phyloP scores from a whole-genome alignment of 73 alveolate genomes.

The Tetrahymena elliotti region DNA sequence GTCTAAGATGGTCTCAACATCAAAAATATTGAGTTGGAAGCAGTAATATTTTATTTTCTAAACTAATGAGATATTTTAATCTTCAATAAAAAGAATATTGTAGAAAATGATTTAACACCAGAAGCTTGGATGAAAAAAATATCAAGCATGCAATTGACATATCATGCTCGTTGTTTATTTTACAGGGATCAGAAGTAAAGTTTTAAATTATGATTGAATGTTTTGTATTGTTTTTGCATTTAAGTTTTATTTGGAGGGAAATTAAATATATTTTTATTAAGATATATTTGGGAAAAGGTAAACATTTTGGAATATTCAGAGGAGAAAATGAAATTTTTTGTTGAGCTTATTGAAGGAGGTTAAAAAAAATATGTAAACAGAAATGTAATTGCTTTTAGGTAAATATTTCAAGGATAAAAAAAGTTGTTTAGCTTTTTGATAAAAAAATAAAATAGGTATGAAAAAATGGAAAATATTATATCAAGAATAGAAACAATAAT shows the following conservation, averaged over 20 bases:
- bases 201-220: not conserved
- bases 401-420: not conserved
- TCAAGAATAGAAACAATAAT: not conserved
- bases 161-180: not conserved
- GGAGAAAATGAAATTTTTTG: not conserved
- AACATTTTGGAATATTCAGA: not conserved
- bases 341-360: not conserved
- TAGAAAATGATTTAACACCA: not conserved
- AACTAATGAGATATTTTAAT: not conserved
- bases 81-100: not conserved
- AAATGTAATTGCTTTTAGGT: not conserved
- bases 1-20: not conserved
- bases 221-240: not conserved
- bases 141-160: not conserved
- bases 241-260: too few relatives aligned
- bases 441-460: too few relatives aligned
- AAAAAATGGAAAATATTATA: not conserved
- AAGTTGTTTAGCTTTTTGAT: too few relatives aligned
- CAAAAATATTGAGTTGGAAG: not conserved
- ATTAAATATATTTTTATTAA: not conserved
- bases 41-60: not conserved
- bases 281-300: not conserved
- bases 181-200: not conserved
- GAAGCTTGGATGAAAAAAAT: not conserved
- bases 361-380: not conserved